A percentile compares a stretch with the other conserved stretches of the same genome.
phyloP scores from a whole-genome alignment of 257 asterid species.

The Solanum piurae region DNA sequence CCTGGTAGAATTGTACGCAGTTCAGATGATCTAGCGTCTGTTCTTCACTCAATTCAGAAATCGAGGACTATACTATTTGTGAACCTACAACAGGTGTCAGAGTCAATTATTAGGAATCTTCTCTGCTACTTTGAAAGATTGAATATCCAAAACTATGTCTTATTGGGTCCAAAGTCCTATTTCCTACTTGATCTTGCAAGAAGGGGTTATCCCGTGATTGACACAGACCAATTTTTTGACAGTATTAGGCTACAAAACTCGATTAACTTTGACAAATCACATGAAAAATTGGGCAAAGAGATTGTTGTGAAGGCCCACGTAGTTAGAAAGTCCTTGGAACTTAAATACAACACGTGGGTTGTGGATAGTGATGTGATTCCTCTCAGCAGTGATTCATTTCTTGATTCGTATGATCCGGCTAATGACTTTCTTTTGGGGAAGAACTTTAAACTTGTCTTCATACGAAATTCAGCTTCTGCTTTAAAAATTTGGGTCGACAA shows the following conservation, averaged over 20 bases:
- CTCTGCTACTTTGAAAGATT: constrained; percentile 75
- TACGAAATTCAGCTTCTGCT: constrained; percentile 46
- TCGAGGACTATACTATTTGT: constrained; percentile 40
- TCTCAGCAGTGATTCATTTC: constrained; percentile 24
- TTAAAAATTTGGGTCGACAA: constrained; percentile 37
- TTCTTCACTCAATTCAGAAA: constrained; percentile 48
- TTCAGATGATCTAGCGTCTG: constrained; percentile 36
- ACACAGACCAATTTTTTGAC: constrained; percentile 34
- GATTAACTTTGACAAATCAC: constrained; percentile 30
- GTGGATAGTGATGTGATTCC: constrained; percentile 60
- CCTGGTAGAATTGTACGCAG: constrained; percentile 42
- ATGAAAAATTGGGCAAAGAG: constrained; percentile 36
- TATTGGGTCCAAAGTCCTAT: constrained; percentile 47
- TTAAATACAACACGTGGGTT: constrained; percentile 47
- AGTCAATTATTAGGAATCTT: constrained; percentile 46
- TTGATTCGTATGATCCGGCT: constrained; percentile 30
- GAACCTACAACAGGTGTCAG: constrained; percentile 43
- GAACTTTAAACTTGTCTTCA: constrained; percentile 29
- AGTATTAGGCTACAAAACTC: constrained; percentile 24
- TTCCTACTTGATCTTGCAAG: constrained; percentile 72
- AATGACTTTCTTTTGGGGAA: constrained; percentile 40
- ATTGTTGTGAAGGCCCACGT: constrained; percentile 40
- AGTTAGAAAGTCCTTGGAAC: constrained; percentile 50
- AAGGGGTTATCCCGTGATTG: constrained; percentile 71
- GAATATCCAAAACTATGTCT: constrained; percentile 52